These are phyloP conservation scores for Penicillium freii DNA, from an alignment of 2,329 filamentous ascomycete species.

Conservation along the genomic window DNA sequence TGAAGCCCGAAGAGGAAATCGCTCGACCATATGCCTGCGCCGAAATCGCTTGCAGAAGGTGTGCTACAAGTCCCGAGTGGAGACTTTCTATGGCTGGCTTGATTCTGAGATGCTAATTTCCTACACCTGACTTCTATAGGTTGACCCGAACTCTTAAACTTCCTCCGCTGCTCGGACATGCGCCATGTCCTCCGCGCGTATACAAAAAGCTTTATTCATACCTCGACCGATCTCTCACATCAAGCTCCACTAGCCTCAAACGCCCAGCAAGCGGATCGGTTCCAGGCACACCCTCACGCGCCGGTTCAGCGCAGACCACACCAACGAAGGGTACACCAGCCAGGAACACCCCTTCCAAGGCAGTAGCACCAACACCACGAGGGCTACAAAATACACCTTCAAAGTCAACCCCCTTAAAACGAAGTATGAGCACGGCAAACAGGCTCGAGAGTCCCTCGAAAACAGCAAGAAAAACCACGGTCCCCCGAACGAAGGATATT, in stretches of 20 bases:
- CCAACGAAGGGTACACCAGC: slow-evolving; percentile 33
- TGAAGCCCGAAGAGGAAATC: slow-evolving; percentile 84
- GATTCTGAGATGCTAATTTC: neutral
- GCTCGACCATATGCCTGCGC: slow-evolving; percentile 81
- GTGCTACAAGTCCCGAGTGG: slow-evolving; percentile 14
- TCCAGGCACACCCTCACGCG: slow-evolving; percentile 32
- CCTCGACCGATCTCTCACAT: slow-evolving; percentile 66
- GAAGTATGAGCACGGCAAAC: slow-evolving; percentile 32
- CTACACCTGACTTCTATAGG: slow-evolving; percentile 44
- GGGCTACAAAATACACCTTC: slow-evolving; percentile 43
- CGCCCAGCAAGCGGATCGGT: slow-evolving; percentile 35
- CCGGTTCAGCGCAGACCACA: slow-evolving; percentile 37
- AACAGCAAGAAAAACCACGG: slow-evolving; percentile 20
- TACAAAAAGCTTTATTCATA: slow-evolving; percentile 84
- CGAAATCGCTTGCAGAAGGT: slow-evolving; percentile 87
- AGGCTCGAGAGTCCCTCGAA: slow-evolving; percentile 21
- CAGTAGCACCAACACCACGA: slow-evolving; percentile 26
- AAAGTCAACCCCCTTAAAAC: slow-evolving; percentile 45
- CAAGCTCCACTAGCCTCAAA: slow-evolving; percentile 36
- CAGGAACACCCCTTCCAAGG: slow-evolving; percentile 31
- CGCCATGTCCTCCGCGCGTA: slow-evolving; percentile 73
- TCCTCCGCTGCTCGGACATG: slow-evolving; percentile 70
- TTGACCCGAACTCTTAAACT: slow-evolving; percentile 74
- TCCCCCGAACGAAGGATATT: slow-evolving; percentile 19
- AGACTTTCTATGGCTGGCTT: neutral